Base-by-base conservation (phyloP, 257 asterid species). In the Lycium barbarum region DNA sequence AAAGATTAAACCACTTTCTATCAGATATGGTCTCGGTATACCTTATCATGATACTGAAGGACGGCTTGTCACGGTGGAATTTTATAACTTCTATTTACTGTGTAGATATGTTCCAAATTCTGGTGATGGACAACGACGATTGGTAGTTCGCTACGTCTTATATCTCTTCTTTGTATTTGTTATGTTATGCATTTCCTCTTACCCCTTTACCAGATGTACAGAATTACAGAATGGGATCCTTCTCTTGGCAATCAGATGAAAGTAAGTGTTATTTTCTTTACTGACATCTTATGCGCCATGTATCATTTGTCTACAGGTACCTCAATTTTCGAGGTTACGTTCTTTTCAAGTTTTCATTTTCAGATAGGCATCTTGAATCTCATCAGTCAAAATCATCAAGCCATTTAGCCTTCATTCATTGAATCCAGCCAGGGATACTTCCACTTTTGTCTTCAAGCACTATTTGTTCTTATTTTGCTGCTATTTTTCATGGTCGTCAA, bases 41-140 rank as follows among this genome's bases (percentile, higher is more conserved):
- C 74, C 97, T 17, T 97, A 95, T 87, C 99, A 97, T 80, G 99
- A 96, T 84, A 83, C 94, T 53, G 99, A 97, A 93, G 98, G 99
- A 57, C 97, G 98, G 79, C 97, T 97, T 83, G 93, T 97, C 85
- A 97, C 98, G 0, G 92, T 92, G 89, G 99, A 96, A 84, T 97
- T 93, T 73, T 96, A 94, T 59, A 71, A 84, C 82, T 97, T 95
- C 85, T 97, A 90, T 88, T 88, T 97, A 83, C 88, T 97, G 88
- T 80, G 88, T 88, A 89, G 91, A 84, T 97, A 97, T 83, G 97
- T 97, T 88, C 99, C 98, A 61, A 97, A 97, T 89, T 97, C 99
- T 84, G 96, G 99, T 33, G 97, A 95, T 84, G 98, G 99, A 86
- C 93, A 95, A 47, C 92, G 81, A 84, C 93, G 98, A 89, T 93